phyloP scores from a whole-genome alignment of 371 early-diverging fungal species.

The Mucor ambiguus region DNA sequence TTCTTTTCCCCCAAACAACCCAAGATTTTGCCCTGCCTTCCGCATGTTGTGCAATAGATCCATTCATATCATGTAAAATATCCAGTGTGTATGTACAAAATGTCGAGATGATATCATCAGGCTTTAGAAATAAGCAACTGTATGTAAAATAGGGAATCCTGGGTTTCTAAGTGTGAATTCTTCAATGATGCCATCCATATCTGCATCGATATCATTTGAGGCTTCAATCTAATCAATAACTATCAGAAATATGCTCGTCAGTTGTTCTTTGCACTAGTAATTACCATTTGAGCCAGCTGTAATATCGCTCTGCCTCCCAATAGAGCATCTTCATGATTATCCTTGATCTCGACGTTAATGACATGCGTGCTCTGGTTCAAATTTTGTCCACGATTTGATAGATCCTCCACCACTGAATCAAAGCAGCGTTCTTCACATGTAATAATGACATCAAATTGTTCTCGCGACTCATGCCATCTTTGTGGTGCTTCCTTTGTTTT shows the following conservation, averaged over 20 bases:
- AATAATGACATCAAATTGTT: slow-evolving; percentile 91
- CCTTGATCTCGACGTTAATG: slow-evolving; percentile 94
- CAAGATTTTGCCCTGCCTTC: too few species aligned
- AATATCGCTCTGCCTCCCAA: slow-evolving; percentile 85
- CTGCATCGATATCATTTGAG: slow-evolving; percentile 75
- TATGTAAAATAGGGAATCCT: slow-evolving; percentile 59
- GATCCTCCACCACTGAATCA: slow-evolving; percentile 89
- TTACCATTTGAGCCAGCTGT: slow-evolving; percentile 71
- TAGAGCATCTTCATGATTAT: slow-evolving; percentile 90
- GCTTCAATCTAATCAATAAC: slow-evolving; percentile 60
- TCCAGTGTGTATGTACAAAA: background rate
- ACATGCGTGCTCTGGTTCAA: slow-evolving; percentile 85
- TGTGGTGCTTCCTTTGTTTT: slow-evolving; percentile 92
- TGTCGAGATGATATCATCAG: background rate
- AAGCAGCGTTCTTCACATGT: slow-evolving; percentile 97
- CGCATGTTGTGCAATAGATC: too few species aligned
- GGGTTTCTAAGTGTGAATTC: slow-evolving; percentile 65
- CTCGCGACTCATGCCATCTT: slow-evolving; percentile 75
- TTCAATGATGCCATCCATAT: slow-evolving; percentile 83
- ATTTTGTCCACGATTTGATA: slow-evolving; percentile 69
- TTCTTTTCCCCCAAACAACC: too few species aligned
- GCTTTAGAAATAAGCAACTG: slow-evolving; percentile 60
- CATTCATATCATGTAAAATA: too few species aligned
- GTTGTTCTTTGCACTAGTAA: background rate
- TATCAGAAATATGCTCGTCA: background rate